Percentiles rank a stretch among this genome's conserved stretches.
Conservation (phyloP, 768 basidiomycete genomes). For the Porphyrellus cyaneotinctus region DNA sequence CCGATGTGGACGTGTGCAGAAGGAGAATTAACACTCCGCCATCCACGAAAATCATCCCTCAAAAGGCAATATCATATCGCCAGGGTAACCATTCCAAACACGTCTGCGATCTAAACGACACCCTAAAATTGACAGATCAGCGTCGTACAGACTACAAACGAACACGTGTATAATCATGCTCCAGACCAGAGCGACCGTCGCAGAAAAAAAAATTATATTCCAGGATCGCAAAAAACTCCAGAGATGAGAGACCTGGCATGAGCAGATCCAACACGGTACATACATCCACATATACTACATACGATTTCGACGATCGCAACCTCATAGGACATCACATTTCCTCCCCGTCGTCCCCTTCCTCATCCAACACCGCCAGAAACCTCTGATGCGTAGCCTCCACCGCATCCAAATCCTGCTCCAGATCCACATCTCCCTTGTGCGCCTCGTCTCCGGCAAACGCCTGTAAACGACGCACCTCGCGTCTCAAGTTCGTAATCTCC, state of each 20-base stretch:
- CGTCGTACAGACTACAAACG: too few species aligned
- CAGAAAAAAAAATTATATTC: neutral
- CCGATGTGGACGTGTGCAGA: neutral
- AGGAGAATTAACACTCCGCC: constrained; percentile 20
- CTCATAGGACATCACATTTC: constrained; percentile 14
- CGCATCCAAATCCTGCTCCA: constrained; percentile 30
- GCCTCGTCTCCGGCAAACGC: constrained; percentile 26
- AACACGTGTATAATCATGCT: too few species aligned
- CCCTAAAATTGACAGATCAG: too few species aligned
- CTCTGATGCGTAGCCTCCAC: constrained; percentile 19
- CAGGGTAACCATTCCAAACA: too few species aligned
- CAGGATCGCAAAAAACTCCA: neutral
- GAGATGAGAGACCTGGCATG: neutral
- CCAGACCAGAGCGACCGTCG: neutral
- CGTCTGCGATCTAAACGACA: too few species aligned
- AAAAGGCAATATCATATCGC: constrained; percentile 10
- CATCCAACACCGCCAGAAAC: constrained; percentile 26
- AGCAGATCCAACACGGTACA: constrained; percentile 8
- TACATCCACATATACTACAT: constrained; percentile 4
- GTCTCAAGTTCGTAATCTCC: constrained; percentile 65
- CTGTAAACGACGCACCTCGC: constrained; percentile 62
- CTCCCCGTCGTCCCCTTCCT: constrained; percentile 33
- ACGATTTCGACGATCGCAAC: neutral
- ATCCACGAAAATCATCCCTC: constrained; percentile 25
- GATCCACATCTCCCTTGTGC: constrained; percentile 23